A percentile compares a stretch with the other conserved stretches of the same genome.
These are phyloP conservation scores for Sideroxylon spinosum DNA, from an alignment of 179 eudicot genomes.

Conservation along the genomic window DNA sequence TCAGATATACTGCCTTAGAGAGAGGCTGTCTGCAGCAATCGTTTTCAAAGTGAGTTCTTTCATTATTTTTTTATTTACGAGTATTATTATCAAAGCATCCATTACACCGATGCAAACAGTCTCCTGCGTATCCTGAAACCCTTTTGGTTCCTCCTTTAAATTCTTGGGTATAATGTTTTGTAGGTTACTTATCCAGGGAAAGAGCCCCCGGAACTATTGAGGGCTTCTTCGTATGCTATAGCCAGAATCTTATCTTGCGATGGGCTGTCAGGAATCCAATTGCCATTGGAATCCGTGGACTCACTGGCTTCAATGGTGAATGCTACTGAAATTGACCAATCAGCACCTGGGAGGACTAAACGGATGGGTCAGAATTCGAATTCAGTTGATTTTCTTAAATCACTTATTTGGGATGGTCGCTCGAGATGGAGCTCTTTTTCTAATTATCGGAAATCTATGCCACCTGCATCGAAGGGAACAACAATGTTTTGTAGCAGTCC, in stretches of 20 bases:
- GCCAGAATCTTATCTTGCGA: conserved; percentile 60
- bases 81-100: background rate
- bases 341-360: conserved; percentile 18
- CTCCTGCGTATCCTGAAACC: background rate
- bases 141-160: background rate
- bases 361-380: conserved; percentile 21
- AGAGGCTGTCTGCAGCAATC: conserved; percentile 76
- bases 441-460: conserved; percentile 11
- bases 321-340: conserved; percentile 44
- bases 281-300: conserved; percentile 38
- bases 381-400: conserved; percentile 28
- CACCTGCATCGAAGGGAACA: background rate
- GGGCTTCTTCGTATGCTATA: conserved; percentile 56
- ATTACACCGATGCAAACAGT: background rate
- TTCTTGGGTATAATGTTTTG: conserved; percentile 10
- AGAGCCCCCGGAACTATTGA: conserved; percentile 61
- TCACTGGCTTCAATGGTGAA: conserved; percentile 48
- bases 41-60: conserved; percentile 56
- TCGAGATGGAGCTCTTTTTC: conserved; percentile 6
- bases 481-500: background rate
- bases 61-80: background rate
- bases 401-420: conserved; percentile 23
- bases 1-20: conserved; percentile 90
- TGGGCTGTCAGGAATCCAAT: conserved; percentile 50
- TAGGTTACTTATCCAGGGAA: conserved; percentile 58